These are phyloP conservation scores for Crithidia fasciculata DNA, from an alignment of 208 protist species.

Conservation along the genomic window DNA sequence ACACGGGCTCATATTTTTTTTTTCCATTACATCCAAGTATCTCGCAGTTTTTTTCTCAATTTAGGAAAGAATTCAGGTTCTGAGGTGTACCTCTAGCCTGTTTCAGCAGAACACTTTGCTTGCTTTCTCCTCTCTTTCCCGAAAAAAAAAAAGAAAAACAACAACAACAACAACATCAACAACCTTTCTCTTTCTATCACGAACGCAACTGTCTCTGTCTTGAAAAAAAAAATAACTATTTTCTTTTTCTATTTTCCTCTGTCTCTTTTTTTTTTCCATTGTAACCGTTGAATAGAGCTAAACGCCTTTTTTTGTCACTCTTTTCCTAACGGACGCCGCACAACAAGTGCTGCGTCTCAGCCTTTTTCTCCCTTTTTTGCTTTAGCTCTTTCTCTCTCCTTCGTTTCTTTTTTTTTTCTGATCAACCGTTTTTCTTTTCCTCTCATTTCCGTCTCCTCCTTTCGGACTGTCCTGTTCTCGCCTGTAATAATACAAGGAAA, in stretches of 20 bases:
- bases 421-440: constrained; percentile 19
- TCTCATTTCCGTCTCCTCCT: background rate
- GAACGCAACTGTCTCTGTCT: too few species aligned
- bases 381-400: too few species aligned
- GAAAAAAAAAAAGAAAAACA: too few species aligned
- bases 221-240: constrained; percentile 16
- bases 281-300: background rate
- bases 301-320: constrained; percentile 2
- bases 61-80: background rate
- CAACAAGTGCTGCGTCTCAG: too few species aligned
- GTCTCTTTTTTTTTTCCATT: constrained; percentile 17
- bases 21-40: background rate
- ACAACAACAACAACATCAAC: too few species aligned
- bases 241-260: constrained; percentile 12
- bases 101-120: too few species aligned
- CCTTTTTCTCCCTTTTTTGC: too few species aligned
- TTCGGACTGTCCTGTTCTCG: too few species aligned
- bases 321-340: background rate
- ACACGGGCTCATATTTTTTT: background rate
- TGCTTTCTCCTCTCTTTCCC: too few species aligned
- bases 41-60: constrained; percentile 2
- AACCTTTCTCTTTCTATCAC: too few species aligned
- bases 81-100: too few species aligned
- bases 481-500: too few species aligned
- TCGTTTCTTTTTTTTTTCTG: constrained; percentile 22